Percentiles rank a stretch among this genome's conserved stretches.
Evolutionary conservation across 1,284 basidiomycete genomes (phyloP).

Genomic region (Malassezia cuniculi): DNA sequence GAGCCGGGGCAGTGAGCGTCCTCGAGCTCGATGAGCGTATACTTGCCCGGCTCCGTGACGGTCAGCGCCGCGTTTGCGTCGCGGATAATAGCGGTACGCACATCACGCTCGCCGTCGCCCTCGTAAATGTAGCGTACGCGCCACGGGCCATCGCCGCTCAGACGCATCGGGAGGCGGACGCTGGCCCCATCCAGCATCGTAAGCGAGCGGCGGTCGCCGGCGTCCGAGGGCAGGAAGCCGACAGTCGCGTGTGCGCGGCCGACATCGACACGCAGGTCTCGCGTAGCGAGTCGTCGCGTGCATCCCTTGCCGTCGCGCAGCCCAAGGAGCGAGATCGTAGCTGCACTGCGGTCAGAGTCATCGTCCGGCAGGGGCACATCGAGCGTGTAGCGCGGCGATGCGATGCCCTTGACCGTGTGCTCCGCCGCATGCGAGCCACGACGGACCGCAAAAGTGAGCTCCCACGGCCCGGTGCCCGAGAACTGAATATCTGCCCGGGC

Average conservation of each 20-base stretch:
- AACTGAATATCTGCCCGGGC: constrained; percentile 32
- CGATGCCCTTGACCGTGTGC: constrained; percentile 31
- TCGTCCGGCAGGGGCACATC: constrained; percentile 42
- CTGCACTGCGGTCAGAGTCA: constrained; percentile 61
- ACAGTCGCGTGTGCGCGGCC: constrained; percentile 72
- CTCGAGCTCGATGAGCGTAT: constrained; percentile 60
- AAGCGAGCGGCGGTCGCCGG: constrained; percentile 47
- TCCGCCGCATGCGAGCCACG: constrained; percentile 16
- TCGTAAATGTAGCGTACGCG: constrained; percentile 59
- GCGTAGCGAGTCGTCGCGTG: constrained; percentile 61
- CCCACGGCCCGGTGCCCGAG: constrained; percentile 37
- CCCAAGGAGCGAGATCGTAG: constrained; percentile 67
- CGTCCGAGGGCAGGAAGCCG: constrained; percentile 56
- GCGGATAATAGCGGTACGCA: constrained; percentile 50
- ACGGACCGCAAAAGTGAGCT: constrained; percentile 33
- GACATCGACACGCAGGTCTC: constrained; percentile 77
- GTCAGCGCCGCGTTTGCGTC: constrained; percentile 60
- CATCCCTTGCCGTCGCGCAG: constrained; percentile 82
- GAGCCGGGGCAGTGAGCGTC: constrained; percentile 74
- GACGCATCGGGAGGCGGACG: constrained; percentile 47
- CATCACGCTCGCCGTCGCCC: constrained; percentile 18
- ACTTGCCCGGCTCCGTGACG: constrained; percentile 60
- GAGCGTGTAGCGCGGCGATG: constrained; percentile 28
- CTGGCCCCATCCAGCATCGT: constrained; percentile 65
- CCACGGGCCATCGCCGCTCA: constrained; percentile 47